Conservation (phyloP, 1,284 basidiomycete genomes). For the Takashimella tepidaria region DNA sequence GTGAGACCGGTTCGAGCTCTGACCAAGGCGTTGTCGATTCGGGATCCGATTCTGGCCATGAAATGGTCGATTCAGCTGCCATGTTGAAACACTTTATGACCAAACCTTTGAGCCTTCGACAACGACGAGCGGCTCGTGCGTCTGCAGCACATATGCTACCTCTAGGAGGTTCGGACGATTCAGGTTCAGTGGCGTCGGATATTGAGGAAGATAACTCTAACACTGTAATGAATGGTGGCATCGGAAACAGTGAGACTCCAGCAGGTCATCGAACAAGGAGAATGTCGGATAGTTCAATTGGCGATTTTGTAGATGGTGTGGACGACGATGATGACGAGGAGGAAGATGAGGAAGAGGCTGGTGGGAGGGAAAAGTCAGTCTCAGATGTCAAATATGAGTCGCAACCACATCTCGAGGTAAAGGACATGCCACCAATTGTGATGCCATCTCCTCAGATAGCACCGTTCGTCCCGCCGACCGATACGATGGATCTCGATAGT, state of each 20-base stretch:
- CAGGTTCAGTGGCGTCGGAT: slow-evolving; percentile 5
- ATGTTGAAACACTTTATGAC: slow-evolving; percentile 27
- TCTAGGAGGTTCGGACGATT: slow-evolving; percentile 10
- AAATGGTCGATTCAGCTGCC: slow-evolving; percentile 16
- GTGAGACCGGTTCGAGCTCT: slow-evolving; percentile 3
- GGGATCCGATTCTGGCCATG: slow-evolving; percentile 1
- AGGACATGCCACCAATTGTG: neutral
- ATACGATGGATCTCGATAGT: neutral
- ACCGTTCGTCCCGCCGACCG: neutral
- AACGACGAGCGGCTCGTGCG: slow-evolving; percentile 21
- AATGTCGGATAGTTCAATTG: slow-evolving; percentile 34
- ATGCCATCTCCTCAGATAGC: neutral
- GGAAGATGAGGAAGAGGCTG: neutral
- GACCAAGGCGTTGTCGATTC: slow-evolving; percentile 7
- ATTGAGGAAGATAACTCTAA: slow-evolving; percentile 5
- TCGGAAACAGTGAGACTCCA: neutral
- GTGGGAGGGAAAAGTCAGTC: neutral
- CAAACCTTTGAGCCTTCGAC: slow-evolving; percentile 24
- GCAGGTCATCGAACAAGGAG: slow-evolving; percentile 1
- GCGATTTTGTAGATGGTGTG: slow-evolving; percentile 27
- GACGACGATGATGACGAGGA: slow-evolving; percentile 1
- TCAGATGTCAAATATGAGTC: neutral
- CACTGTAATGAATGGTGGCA: neutral
- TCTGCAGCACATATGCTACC: slow-evolving; percentile 31
- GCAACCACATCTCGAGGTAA: neutral